Percentiles rank a stretch among this genome's conserved stretches.
Evolutionary conservation across 148 eudicot species (phyloP).

Genomic region (Chenopodium berlandieri): DNA sequence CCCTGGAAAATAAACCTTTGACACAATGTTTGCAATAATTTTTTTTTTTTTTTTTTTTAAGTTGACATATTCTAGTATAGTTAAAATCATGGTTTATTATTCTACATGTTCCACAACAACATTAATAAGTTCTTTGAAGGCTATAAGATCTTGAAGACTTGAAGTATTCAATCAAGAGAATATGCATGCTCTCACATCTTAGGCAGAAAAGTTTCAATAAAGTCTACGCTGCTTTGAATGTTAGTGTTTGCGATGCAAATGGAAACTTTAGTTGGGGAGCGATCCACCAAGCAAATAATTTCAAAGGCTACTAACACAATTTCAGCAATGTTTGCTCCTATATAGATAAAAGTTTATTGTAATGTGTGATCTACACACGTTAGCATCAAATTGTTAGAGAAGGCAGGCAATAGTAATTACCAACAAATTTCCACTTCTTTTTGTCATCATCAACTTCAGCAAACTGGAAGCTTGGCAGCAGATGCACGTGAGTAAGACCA

Average conservation of each 20-base stretch:
- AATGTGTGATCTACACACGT: not conserved
- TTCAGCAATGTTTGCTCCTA: not conserved
- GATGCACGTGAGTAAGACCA: slow-evolving; percentile 92
- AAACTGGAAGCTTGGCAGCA: slow-evolving; percentile 93
- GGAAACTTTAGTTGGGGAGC: not conserved
- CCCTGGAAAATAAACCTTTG: not conserved
- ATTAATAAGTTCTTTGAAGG: slow-evolving; percentile 1
- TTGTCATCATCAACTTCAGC: slow-evolving; percentile 84
- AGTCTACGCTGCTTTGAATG: not conserved
- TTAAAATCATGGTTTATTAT: not conserved
- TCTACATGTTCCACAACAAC: not conserved
- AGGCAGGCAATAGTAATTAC: slow-evolving; percentile 32
- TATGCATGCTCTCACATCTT: not conserved
- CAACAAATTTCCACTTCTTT: slow-evolving; percentile 76
- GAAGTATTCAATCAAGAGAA: not conserved
- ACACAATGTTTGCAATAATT: not conserved
- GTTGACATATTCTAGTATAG: not conserved
- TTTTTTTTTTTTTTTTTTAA: not conserved
- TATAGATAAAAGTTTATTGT: not conserved
- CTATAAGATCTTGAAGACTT: not conserved
- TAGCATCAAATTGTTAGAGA: slow-evolving; percentile 3
- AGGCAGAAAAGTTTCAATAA: not conserved
- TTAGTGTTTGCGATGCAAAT: not conserved
- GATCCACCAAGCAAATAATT: not conserved
- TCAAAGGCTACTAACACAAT: not conserved